These are phyloP conservation scores for Pistacia integerrima DNA, from an alignment of 345 rosid species.

Conservation along the genomic window DNA sequence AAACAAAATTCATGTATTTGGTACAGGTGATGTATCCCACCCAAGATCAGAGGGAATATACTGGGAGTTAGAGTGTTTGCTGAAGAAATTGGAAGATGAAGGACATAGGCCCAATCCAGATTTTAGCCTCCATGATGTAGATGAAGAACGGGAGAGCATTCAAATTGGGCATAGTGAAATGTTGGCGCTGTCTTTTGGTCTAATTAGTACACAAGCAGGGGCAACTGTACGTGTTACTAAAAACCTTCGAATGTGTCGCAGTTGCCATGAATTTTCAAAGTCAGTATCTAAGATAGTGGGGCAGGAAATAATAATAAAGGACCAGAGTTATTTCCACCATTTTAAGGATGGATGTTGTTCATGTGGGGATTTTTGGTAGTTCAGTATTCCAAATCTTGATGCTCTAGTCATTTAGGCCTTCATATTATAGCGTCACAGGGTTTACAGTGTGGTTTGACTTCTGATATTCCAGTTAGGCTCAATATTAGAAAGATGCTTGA, in stretches of 20 bases:
- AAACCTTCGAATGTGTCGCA: constrained; percentile 36
- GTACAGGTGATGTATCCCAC: constrained; percentile 55
- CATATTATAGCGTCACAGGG: not conserved
- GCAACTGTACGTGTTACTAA: constrained; percentile 40
- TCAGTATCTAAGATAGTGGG: constrained; percentile 36
- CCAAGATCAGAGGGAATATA: constrained; percentile 52
- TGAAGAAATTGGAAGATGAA: constrained; percentile 36
- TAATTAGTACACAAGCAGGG: constrained; percentile 40
- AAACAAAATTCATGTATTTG: constrained; percentile 56
- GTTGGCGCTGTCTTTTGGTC: constrained; percentile 57
- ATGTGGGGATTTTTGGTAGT: constrained; percentile 37
- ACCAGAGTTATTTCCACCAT: constrained; percentile 44
- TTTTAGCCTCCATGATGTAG: constrained; percentile 44
- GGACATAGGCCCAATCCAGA: constrained; percentile 13
- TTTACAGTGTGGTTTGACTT: not conserved
- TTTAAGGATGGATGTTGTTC: constrained; percentile 49
- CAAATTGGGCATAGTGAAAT: constrained; percentile 54
- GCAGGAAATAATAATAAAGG: constrained; percentile 49
- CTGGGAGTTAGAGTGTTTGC: constrained; percentile 36
- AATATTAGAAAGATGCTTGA: not conserved
- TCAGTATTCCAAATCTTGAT: not conserved
- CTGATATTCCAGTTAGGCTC: not conserved
- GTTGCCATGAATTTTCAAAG: constrained; percentile 46
- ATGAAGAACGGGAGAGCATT: constrained; percentile 49
- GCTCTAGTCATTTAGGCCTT: not conserved